These are phyloP conservation scores for Oldenlandia corymbosa DNA, from an alignment of 257 asterid genomes.

Conservation along the genomic window DNA sequence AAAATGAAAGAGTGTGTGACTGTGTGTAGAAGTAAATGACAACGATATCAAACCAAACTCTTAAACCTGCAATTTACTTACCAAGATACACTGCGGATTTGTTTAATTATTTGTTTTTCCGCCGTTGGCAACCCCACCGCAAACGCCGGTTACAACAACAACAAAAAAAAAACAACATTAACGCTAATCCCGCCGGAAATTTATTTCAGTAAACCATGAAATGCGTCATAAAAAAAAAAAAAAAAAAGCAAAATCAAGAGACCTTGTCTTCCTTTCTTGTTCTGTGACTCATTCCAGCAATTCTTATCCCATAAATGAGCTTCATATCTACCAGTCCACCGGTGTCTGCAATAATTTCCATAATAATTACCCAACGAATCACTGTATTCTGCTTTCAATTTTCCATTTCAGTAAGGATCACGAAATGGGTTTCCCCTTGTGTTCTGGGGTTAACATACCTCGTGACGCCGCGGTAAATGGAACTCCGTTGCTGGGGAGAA, in stretches of 20 bases:
- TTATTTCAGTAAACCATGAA: no score
- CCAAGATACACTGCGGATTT: constrained; percentile 79
- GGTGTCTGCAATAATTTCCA: constrained; percentile 44
- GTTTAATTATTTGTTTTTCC: constrained; percentile 16
- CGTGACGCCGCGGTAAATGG: constrained; percentile 82
- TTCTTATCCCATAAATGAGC: constrained; percentile 99
- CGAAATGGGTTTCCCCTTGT: no score
- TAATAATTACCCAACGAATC: not conserved
- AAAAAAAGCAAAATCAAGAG: not conserved
- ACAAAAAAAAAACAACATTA: constrained; percentile 15
- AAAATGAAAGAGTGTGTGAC: not conserved
- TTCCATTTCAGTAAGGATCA: no score
- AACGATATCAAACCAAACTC: constrained; percentile 6
- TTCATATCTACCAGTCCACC: constrained; percentile 97
- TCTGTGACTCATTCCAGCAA: constrained; percentile 92
- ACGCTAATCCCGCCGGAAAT: constrained; percentile 21
- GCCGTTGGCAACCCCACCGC: constrained; percentile 33
- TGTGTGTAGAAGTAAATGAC: not conserved
- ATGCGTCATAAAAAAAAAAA: no score
- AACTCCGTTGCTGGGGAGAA: constrained; percentile 83
- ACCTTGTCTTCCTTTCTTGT: constrained; percentile 98
- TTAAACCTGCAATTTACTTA: constrained; percentile 26
- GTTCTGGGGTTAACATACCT: constrained; percentile 47
- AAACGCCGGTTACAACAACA: constrained; percentile 10
- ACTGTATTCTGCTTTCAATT: no score